Conservation (phyloP, 345 rosid genomes). For the Raphanus raphanistrum region DNA sequence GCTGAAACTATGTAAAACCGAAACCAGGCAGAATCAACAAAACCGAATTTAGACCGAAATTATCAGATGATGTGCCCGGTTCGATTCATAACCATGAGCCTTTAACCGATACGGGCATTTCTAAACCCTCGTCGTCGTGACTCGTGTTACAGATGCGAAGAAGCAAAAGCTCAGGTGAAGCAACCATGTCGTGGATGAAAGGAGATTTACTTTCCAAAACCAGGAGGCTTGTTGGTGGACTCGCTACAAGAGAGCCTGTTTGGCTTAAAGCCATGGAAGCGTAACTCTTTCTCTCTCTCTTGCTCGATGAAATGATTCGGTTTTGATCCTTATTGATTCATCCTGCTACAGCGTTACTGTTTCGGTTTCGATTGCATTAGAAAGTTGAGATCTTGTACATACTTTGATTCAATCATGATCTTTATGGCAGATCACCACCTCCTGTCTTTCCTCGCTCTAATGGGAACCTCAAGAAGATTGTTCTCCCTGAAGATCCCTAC, state of each 20-base stretch:
- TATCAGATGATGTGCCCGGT: background rate
- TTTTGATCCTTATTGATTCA: background rate
- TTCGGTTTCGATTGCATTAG: background rate
- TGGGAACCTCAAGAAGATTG: constrained; percentile 68
- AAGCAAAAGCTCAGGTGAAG: background rate
- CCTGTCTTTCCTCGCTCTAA: constrained; percentile 67
- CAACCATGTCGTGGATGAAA: constrained; percentile 75
- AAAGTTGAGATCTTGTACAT: constrained; percentile 14
- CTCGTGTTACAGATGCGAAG: constrained; percentile 14
- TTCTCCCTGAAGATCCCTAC: constrained; percentile 81
- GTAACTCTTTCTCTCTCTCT: constrained; percentile 43
- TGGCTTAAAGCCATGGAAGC: constrained; percentile 96
- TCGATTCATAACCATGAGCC: background rate
- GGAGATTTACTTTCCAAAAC: constrained; percentile 77
- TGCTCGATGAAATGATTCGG: background rate
- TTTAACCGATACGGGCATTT: constrained; percentile 7
- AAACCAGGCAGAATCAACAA: background rate
- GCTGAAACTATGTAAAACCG: background rate
- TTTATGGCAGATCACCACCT: constrained; percentile 51
- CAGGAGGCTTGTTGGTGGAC: constrained; percentile 82
- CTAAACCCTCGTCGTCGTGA: constrained; percentile 19
- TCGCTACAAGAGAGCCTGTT: constrained; percentile 68
- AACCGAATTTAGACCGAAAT: background rate
- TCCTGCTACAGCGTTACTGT: background rate
- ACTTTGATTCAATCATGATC: background rate